Evolutionary conservation across 495 filamentous ascomycete genomes (phyloP).

Genomic region (Massariosphaeria phaeospora): DNA sequence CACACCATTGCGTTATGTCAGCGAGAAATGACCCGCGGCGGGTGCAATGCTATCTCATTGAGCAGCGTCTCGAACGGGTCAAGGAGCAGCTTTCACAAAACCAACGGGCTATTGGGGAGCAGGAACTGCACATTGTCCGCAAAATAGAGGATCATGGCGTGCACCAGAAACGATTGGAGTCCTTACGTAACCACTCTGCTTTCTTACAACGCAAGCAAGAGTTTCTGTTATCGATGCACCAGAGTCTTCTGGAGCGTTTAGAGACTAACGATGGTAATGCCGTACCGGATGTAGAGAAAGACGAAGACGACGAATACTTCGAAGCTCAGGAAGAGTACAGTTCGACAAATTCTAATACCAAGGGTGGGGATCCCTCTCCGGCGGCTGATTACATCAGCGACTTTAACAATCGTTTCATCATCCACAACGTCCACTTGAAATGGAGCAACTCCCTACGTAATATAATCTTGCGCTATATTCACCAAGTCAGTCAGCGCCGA

Average conservation of each 20-base stretch:
- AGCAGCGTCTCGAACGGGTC: constrained; percentile 70
- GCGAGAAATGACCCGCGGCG: constrained; percentile 82
- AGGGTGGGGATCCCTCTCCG: constrained; percentile 45
- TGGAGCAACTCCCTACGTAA: constrained; percentile 97
- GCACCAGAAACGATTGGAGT: constrained; percentile 58
- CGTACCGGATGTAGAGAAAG: constrained; percentile 46
- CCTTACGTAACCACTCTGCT: constrained; percentile 62
- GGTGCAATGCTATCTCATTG: constrained; percentile 81
- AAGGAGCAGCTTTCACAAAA: constrained; percentile 71
- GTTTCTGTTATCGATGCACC: constrained; percentile 71
- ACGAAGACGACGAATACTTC: constrained; percentile 42
- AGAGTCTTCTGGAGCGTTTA: constrained; percentile 58
- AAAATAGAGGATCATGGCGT: constrained; percentile 48
- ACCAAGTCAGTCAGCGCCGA: constrained; percentile 91
- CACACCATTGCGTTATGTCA: constrained; percentile 92
- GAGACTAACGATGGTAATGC: constrained; percentile 45
- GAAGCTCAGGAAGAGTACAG: constrained; percentile 50
- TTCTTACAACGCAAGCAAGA: constrained; percentile 67
- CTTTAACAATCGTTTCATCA: constrained; percentile 97
- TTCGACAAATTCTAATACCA: constrained; percentile 39
- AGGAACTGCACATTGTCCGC: constrained; percentile 41
- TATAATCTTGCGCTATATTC: constrained; percentile 93
- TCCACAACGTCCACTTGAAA: constrained; percentile 95
- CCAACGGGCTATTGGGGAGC: constrained; percentile 45
- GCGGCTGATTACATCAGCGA: constrained; percentile 72